Percentiles rank a stretch among this genome's conserved stretches.
phyloP scores from a whole-genome alignment of 139 green algal species.

The Closterium sp. region DNA sequence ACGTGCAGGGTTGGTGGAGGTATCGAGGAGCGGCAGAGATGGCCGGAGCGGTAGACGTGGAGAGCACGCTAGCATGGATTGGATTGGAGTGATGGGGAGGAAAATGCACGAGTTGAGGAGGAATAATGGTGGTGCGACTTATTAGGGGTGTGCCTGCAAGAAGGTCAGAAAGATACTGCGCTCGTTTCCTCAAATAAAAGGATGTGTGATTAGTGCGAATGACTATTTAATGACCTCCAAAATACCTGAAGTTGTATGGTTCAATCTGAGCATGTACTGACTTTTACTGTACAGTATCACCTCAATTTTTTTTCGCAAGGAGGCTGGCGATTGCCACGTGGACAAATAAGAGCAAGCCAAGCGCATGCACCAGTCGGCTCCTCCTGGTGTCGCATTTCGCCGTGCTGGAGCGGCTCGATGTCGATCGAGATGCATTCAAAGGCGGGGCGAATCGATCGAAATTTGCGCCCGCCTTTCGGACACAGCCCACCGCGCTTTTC shows the following conservation, averaged over 20 bases:
- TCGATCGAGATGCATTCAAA: not conserved
- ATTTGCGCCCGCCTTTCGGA: no score
- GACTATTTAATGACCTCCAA: not conserved
- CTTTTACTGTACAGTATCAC: not conserved
- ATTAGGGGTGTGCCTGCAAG: no score
- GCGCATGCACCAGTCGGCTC: not conserved
- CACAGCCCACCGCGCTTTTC: no score
- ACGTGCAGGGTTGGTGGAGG: not conserved
- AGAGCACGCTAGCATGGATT: not conserved
- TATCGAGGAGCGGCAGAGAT: not conserved
- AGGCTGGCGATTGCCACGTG: not conserved
- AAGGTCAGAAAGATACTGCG: no score
- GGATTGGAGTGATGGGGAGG: not conserved
- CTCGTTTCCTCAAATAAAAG: no score
- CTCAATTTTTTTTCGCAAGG: not conserved
- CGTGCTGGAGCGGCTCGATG: not conserved
- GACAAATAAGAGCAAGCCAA: not conserved
- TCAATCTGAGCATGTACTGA: not conserved
- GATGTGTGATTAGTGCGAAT: not conserved
- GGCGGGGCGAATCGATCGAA: not conserved
- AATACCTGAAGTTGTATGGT: not conserved
- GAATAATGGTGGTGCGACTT: no score
- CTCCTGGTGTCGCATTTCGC: not conserved
- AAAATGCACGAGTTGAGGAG: no score
- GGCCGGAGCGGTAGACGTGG: not conserved